Evolutionary conservation across 1,284 basidiomycete species (phyloP).

Genomic region (Anthracocystis walkeri): DNA sequence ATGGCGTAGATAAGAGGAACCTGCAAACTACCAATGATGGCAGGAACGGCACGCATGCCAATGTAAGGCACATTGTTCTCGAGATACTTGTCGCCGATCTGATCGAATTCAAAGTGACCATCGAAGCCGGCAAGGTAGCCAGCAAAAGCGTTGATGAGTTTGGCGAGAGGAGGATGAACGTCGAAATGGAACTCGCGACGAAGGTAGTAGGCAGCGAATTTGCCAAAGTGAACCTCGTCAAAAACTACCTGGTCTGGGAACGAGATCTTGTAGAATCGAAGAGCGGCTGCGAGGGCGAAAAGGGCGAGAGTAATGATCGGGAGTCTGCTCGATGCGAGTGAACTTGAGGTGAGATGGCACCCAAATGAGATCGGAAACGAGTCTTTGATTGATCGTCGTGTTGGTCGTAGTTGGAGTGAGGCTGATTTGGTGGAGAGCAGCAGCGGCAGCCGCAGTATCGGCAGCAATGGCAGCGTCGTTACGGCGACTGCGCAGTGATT

Average conservation of each 20-base stretch:
- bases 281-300: slow-evolving; percentile 45
- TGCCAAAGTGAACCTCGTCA: slow-evolving; percentile 70
- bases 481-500: slow-evolving; percentile 35
- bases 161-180: slow-evolving; percentile 86
- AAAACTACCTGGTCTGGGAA: slow-evolving; percentile 67
- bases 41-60: slow-evolving; percentile 90
- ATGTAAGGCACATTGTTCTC: slow-evolving; percentile 90
- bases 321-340: slow-evolving; percentile 36
- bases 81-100: slow-evolving; percentile 93
- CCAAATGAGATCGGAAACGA: slow-evolving; percentile 10
- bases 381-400: slow-evolving; percentile 18
- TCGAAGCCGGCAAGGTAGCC: slow-evolving; percentile 98
- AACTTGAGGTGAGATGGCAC: slow-evolving; percentile 15
- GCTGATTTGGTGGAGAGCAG: neutral
- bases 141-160: slow-evolving; percentile 76
- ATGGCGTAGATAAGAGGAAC: slow-evolving; percentile 91
- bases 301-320: slow-evolving; percentile 38
- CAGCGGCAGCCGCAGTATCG: neutral
- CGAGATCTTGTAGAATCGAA: slow-evolving; percentile 56
- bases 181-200: slow-evolving; percentile 88
- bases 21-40: slow-evolving; percentile 88
- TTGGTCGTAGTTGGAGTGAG: neutral
- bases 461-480: slow-evolving; percentile 7
- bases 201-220: slow-evolving; percentile 68
- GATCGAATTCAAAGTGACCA: slow-evolving; percentile 91